These are phyloP conservation scores for Fonsecaea multimorphosa DNA, from an alignment of 2,329 filamentous ascomycete genomes.

Conservation along the genomic window DNA sequence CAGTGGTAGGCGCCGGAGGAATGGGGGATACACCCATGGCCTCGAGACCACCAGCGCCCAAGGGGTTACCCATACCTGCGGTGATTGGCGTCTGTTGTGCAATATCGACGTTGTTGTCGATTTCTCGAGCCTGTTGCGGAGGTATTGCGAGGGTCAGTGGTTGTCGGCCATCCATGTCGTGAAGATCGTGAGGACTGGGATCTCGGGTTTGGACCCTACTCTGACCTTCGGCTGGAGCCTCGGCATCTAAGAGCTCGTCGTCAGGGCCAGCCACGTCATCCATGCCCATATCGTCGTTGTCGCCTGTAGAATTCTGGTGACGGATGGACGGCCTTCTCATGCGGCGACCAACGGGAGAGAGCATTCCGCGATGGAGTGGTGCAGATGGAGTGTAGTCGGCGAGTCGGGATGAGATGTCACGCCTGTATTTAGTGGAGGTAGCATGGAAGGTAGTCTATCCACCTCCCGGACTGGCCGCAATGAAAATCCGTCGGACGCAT, in stretches of 20 bases:
- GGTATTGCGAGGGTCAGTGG: constrained; percentile 75
- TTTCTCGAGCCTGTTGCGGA: constrained; percentile 79
- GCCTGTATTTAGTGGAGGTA: constrained; percentile 70
- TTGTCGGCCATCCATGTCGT: constrained; percentile 27
- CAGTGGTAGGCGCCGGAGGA: constrained; percentile 67
- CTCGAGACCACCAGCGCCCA: constrained; percentile 69
- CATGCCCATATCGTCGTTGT: constrained; percentile 82
- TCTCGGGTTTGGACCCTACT: constrained; percentile 34
- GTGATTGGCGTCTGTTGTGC: constrained; percentile 84
- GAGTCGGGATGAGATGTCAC: constrained; percentile 89
- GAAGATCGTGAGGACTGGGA: constrained; percentile 32
- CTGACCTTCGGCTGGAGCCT: constrained; percentile 80
- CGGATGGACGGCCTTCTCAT: constrained; percentile 81
- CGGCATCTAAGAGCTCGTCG: constrained; percentile 54
- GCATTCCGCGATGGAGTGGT: constrained; percentile 63
- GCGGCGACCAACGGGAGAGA: constrained; percentile 62
- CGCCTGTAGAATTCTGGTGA: constrained; percentile 86
- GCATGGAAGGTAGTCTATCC: constrained; percentile 84
- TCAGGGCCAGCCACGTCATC: constrained; percentile 78
- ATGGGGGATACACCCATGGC: constrained; percentile 75
- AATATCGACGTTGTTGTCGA: constrained; percentile 91
- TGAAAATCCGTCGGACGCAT: constrained; percentile 72
- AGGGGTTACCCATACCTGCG: constrained; percentile 78
- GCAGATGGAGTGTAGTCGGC: constrained; percentile 82
- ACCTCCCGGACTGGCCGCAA: constrained; percentile 79